A percentile compares a stretch with the other conserved stretches of the same genome.
Evolutionary conservation across 164 flowering plant genomes (phyloP).

Genomic region (Warburgia ugandensis): DNA sequence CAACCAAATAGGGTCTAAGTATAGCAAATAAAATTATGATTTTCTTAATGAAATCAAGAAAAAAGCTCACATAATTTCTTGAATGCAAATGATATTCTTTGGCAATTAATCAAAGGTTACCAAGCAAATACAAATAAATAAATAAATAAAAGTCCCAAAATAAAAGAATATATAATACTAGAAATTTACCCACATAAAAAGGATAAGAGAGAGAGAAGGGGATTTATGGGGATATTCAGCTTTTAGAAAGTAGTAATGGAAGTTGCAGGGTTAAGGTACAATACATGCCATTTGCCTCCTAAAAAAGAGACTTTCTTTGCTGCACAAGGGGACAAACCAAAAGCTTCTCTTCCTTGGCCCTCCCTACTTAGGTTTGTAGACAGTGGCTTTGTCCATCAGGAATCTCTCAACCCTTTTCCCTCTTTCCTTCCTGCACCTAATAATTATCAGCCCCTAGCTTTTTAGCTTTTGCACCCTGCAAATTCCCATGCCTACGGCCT

Average conservation of each 20-base stretch:
- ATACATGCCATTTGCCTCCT: slow-evolving; percentile 57
- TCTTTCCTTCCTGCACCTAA: slow-evolving; percentile 17
- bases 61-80: too few species aligned
- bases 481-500: slow-evolving; percentile 20
- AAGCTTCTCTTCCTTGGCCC: slow-evolving; percentile 27
- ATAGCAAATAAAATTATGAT: too few species aligned
- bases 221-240: slow-evolving; percentile 44
- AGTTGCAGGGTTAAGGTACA: slow-evolving; percentile 50
- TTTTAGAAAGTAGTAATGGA: slow-evolving; percentile 53
- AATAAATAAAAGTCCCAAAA: too few species aligned
- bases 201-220: slow-evolving; percentile 7
- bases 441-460: slow-evolving; percentile 30
- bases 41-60: too few species aligned
- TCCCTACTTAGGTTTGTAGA: slow-evolving; percentile 7
- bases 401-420: slow-evolving; percentile 14
- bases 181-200: too few species aligned
- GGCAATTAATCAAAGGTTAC: too few species aligned
- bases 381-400: slow-evolving; percentile 2
- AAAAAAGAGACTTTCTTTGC: slow-evolving; percentile 33
- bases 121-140: too few species aligned
- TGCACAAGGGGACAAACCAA: slow-evolving; percentile 56
- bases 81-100: too few species aligned
- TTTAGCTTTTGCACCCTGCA: slow-evolving; percentile 22
- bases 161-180: too few species aligned
- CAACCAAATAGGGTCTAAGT: too few species aligned